Conservation (phyloP, 768 basidiomycete genomes). For the Rickenella mellea region DNA sequence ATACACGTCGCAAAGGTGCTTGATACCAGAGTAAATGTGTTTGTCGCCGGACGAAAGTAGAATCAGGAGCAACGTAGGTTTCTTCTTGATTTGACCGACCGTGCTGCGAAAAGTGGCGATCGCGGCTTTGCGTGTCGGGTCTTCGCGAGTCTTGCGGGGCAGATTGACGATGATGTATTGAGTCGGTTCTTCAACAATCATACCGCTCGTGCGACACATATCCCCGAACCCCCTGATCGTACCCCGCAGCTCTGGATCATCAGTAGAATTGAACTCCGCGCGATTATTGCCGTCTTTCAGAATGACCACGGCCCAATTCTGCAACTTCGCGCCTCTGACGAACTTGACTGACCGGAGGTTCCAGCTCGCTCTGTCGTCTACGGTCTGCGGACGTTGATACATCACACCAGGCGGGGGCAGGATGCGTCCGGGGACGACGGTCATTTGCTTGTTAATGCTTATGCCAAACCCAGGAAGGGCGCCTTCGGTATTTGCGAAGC, state of each 20-base stretch:
- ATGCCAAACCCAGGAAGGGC: constrained; percentile 36
- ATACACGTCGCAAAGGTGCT: constrained; percentile 41
- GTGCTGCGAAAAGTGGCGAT: constrained; percentile 32
- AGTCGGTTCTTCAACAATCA: constrained; percentile 28
- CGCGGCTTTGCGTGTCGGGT: constrained; percentile 45
- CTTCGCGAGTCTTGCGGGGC: constrained; percentile 39
- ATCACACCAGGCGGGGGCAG: constrained; percentile 32
- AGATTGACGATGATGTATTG: constrained; percentile 26
- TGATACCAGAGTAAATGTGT: constrained; percentile 40
- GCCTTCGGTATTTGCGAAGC: constrained; percentile 21
- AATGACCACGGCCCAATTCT: constrained; percentile 60
- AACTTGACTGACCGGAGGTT: constrained; percentile 54
- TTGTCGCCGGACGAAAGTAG: constrained; percentile 38
- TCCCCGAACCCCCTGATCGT: constrained; percentile 42
- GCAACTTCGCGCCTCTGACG: constrained; percentile 41
- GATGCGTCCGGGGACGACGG: constrained; percentile 46
- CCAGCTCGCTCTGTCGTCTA: constrained; percentile 43
- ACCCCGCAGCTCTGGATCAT: constrained; percentile 43
- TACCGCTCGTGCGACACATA: constrained; percentile 60
- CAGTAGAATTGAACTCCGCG: constrained; percentile 48
- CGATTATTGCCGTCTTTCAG: constrained; percentile 46
- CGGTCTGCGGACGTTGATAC: constrained; percentile 24
- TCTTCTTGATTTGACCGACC: constrained; percentile 28
- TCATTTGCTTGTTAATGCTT: constrained; percentile 37
- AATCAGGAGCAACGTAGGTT: constrained; percentile 36